Evolutionary conservation across 75 land plant species (phyloP).

Genomic region (Chamaecyparis obtusa): DNA sequence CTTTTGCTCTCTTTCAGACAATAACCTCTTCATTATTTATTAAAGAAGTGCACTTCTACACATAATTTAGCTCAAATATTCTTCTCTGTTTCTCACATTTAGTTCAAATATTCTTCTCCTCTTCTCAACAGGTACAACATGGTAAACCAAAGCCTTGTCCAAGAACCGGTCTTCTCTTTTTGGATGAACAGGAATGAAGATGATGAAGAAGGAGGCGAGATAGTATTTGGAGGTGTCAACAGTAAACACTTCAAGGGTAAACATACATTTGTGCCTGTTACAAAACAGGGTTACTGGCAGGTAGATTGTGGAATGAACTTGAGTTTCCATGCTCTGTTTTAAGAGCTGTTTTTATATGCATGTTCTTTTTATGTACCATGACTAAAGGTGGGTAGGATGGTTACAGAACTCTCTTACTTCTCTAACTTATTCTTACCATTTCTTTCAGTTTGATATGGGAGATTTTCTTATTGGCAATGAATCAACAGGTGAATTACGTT

Average conservation of each 20-base stretch:
- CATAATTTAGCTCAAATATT: background rate
- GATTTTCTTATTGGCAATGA: slow-evolving; percentile 59
- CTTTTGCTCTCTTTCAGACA: background rate
- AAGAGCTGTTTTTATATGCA: background rate
- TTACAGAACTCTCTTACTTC: background rate
- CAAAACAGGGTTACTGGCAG: slow-evolving; percentile 90
- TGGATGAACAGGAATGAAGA: slow-evolving; percentile 77
- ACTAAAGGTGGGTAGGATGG: background rate
- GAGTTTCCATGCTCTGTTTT: background rate
- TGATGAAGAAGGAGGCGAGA: slow-evolving; percentile 74
- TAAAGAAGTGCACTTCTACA: background rate
- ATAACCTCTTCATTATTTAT: background rate
- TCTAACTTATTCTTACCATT: background rate
- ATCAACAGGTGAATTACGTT: slow-evolving; percentile 51
- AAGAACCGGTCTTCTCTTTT: slow-evolving; percentile 76
- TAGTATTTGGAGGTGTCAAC: slow-evolving; percentile 90
- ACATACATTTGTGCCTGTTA: slow-evolving; percentile 76
- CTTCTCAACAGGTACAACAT: slow-evolving; percentile 71
- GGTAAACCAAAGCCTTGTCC: slow-evolving; percentile 68
- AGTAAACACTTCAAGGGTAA: slow-evolving; percentile 68
- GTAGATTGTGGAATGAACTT: slow-evolving; percentile 16
- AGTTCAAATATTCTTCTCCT: background rate
- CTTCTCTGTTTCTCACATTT: background rate
- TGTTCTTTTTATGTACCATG: background rate
- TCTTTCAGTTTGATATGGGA: slow-evolving; percentile 76